phyloP scores from a whole-genome alignment of 2,329 filamentous ascomycete species.

The Trichoderma sp. region DNA sequence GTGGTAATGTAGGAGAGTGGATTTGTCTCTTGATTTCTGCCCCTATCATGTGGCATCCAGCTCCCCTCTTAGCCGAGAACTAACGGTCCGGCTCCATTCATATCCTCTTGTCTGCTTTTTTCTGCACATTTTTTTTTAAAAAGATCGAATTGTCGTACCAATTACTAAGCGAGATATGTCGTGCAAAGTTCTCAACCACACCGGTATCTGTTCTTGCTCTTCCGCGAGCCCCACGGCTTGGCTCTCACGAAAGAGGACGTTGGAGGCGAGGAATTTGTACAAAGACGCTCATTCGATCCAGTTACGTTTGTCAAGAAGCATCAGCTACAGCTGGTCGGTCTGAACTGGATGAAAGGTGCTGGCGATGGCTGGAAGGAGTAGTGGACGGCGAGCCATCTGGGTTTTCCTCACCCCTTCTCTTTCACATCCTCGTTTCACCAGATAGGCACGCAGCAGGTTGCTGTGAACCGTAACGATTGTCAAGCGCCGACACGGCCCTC shows the following conservation, averaged over 20 bases:
- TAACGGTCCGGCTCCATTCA: not conserved
- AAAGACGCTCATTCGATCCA: conserved; percentile 46
- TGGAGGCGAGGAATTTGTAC: conserved; percentile 49
- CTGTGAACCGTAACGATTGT: conserved; percentile 8
- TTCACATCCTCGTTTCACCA: not conserved
- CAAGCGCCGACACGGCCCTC: not conserved
- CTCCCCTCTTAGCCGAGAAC: not conserved
- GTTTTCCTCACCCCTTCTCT: not conserved
- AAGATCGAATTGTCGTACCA: not conserved
- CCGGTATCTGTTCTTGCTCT: conserved; percentile 49
- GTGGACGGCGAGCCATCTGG: not conserved
- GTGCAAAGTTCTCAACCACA: conserved; percentile 47
- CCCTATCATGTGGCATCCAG: conserved; percentile 6
- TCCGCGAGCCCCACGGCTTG: conserved; percentile 41
- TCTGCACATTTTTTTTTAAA: not conserved
- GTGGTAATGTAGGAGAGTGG: conserved; percentile 13
- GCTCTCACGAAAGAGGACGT: conserved; percentile 43
- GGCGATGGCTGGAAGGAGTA: conserved; percentile 45
- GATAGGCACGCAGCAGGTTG: conserved; percentile 9
- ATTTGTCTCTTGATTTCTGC: not conserved
- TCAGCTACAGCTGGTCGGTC: conserved; percentile 40
- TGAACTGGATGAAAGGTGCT: conserved; percentile 50
- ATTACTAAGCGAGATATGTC: not conserved
- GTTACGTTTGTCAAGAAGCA: conserved; percentile 42
- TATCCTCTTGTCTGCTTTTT: not conserved